Base-by-base conservation (phyloP, 2,329 filamentous ascomycete genomes). In the Trichoderma koningiopsis region DNA sequence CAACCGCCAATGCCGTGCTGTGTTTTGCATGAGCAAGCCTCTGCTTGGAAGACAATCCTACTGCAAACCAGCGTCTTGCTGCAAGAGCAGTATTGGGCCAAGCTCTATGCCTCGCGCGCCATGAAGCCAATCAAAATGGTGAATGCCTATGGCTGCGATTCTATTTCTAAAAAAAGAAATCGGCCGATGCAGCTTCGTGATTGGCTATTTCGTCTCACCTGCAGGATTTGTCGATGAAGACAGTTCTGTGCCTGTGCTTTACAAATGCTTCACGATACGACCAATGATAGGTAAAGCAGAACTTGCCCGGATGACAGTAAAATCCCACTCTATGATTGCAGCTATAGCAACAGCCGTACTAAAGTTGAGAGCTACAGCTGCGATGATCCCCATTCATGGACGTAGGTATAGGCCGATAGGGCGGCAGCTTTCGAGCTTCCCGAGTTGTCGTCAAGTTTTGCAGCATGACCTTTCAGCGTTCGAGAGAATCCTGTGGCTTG, bases 161-260 rank as follows among this genome's bases (percentile, higher is more conserved):
- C 43, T n/a, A 35, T 22, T 5, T 19, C 49, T 65, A 31, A 47
- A 65, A 65, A 56, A 65, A 66, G 37, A 33, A 65, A 65, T 37
- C 27, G 47, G 8, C 47, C 16, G 49, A 35, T 27, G 29, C 13
- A 24, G 49, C 61, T 29, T 64, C 49, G 13, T 29, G 49, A 29
- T 35, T 55, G 52, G 49, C 27, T 27, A 22, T 16, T 16, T 37
- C 37, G 19, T 33, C 52, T 33, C 19, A 13, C 62, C 24, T 19
- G 53, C 53, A 40, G 37, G 35, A 14, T 7, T 49, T 27, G n/a
- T 35, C 31, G 52, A 24, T 47, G 37, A 35, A 13, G 24, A 37
- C 52, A 31, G 19, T 24, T 47, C 14, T 11, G 29, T 43, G 13
- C 10, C 16, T 56, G 53, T 35, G 13, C n/a, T 24, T 49, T 16